Evolutionary conservation across 1,284 basidiomycete species (phyloP).

Genomic region (Sanghuangporus baumii): DNA sequence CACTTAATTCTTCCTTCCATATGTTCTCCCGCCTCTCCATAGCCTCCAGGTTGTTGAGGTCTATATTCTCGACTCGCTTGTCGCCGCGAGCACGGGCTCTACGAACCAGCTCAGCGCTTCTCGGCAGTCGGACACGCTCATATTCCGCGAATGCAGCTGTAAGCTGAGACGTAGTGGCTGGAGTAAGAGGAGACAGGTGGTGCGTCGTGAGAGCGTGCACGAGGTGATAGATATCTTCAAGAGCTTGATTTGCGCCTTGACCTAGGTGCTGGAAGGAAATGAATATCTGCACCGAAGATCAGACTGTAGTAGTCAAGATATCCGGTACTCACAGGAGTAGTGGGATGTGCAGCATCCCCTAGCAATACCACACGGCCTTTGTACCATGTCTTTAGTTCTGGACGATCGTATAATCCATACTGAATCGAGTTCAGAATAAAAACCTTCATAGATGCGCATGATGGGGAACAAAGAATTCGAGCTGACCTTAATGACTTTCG

Average conservation of each 20-base stretch:
- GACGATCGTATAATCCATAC: constrained; percentile 44
- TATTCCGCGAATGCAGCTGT: constrained; percentile 28
- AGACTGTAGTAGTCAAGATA: no score
- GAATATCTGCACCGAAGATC: no score
- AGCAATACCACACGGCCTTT: constrained; percentile 33
- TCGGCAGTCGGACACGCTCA: constrained; percentile 30
- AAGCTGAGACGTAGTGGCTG: constrained; percentile 30
- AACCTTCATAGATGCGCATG: no score
- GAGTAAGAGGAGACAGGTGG: constrained; percentile 25
- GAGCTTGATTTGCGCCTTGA: constrained; percentile 44
- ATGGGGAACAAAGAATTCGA: not conserved
- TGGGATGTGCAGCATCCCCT: constrained; percentile 45
- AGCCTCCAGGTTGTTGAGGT: constrained; percentile 22
- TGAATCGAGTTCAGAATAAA: constrained; percentile 17
- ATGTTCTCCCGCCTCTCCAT: constrained; percentile 30
- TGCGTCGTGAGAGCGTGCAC: constrained; percentile 31
- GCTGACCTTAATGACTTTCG: constrained; percentile 35
- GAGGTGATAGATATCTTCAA: constrained; percentile 40
- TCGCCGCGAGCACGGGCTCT: constrained; percentile 35
- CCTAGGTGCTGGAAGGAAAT: constrained; percentile 35
- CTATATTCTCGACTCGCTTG: constrained; percentile 30
- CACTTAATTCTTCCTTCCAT: constrained; percentile 22
- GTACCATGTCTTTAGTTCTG: constrained; percentile 39
- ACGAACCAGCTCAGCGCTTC: constrained; percentile 31
- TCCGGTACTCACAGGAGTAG: constrained; percentile 26